Evolutionary conservation across 225 moss, liverwort and hornwort genomes (phyloP).

Genomic region (Pseudoscleropodium purum): DNA sequence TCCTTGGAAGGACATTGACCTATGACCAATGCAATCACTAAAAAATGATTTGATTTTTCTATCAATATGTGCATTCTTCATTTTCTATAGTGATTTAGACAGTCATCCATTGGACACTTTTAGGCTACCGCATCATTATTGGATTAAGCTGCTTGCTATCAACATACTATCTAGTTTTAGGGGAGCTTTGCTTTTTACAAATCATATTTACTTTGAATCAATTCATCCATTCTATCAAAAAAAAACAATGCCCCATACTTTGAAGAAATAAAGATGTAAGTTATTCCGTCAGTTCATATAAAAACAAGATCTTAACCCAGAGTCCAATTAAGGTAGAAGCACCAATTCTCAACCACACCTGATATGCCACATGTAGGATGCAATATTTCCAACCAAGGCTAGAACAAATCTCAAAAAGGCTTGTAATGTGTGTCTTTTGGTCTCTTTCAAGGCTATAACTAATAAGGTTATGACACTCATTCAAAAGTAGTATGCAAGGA

Average conservation of each 20-base stretch:
- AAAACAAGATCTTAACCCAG: neutral
- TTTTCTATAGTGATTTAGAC: neutral
- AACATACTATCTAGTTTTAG: too few relatives aligned
- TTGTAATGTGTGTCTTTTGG: too few relatives aligned
- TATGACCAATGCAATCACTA: neutral
- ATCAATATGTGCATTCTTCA: neutral
- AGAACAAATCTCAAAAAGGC: too few relatives aligned
- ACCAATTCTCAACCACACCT: too few relatives aligned
- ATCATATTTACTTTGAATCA: neutral
- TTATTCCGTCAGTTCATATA: neutral
- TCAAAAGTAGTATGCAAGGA: too few relatives aligned
- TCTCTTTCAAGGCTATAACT: too few relatives aligned
- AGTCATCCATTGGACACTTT: neutral
- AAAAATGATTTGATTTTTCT: too few relatives aligned
- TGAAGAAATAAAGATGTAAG: neutral
- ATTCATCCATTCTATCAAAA: neutral
- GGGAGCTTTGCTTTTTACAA: neutral
- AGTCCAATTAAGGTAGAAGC: neutral
- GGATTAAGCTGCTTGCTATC: neutral
- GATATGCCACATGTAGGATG: too few relatives aligned
- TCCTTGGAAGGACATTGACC: accelerated
- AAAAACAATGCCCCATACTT: neutral
- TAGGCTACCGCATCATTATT: accelerated
- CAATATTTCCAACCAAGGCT: too few relatives aligned
- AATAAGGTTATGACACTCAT: too few relatives aligned